Evolutionary conservation across 306 rosid genomes (phyloP).

Genomic region (Urtica urens): DNA sequence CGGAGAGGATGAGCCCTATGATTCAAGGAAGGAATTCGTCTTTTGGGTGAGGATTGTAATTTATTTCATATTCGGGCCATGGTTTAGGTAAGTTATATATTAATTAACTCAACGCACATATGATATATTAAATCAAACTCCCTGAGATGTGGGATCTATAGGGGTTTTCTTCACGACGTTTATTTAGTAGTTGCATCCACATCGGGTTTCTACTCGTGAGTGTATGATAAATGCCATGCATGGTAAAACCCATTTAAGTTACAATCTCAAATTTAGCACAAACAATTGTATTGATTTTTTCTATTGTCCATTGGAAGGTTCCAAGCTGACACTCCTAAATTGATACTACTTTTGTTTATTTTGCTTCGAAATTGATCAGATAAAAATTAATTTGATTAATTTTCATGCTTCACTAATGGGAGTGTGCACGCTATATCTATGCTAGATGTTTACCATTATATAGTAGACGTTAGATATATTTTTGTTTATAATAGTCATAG

Average conservation of each 20-base stretch:
- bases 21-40: slow-evolving; percentile 64
- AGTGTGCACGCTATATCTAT: no score
- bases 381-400: no score
- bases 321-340: no score
- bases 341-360: no score
- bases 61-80: not conserved
- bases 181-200: slow-evolving; percentile 18
- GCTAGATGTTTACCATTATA: no score
- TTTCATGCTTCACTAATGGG: no score
- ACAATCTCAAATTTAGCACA: slow-evolving; percentile 26
- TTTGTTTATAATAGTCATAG: no score
- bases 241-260: slow-evolving; percentile 37
- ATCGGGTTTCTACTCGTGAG: slow-evolving; percentile 19
- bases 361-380: no score
- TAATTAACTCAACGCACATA: slow-evolving; percentile 1
- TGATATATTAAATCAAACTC: not conserved
- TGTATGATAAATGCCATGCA: slow-evolving; percentile 54
- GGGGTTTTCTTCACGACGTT: slow-evolving; percentile 30
- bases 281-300: slow-evolving; percentile 25
- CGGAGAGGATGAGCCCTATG: slow-evolving; percentile 70
- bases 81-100: slow-evolving; percentile 25
- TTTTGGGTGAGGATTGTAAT: slow-evolving; percentile 36
- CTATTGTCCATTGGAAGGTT: slow-evolving; percentile 21
- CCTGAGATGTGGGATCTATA: slow-evolving; percentile 14
- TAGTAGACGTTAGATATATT: no score